Conservation (phyloP, 2,329 filamentous ascomycete species). For the Beauveria varroae region DNA sequence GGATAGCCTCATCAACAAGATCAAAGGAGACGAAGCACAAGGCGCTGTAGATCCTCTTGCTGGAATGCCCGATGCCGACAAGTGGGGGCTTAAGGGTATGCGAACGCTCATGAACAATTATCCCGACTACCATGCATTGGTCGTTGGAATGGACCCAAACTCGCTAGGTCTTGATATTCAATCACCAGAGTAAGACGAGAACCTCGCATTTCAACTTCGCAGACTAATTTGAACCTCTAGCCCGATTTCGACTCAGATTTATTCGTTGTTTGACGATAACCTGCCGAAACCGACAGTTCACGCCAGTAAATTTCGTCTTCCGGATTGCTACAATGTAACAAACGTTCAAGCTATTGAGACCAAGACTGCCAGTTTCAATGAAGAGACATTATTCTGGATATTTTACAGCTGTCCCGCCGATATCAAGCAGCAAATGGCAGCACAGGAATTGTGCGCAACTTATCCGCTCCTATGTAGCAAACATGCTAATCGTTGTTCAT, state of each 20-base stretch:
- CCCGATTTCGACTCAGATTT: constrained; percentile 50
- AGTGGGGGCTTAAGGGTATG: constrained; percentile 58
- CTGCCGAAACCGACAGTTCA: constrained; percentile 48
- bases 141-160: constrained; percentile 51
- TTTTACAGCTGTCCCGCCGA: constrained; percentile 61
- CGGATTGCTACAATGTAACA: constrained; percentile 60
- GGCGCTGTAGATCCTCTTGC: constrained; percentile 50
- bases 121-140: constrained; percentile 53
- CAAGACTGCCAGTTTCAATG: constrained; percentile 60
- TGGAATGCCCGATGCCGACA: constrained; percentile 55
- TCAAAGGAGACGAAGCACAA: constrained; percentile 35
- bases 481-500: background rate
- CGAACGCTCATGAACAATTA: constrained; percentile 57
- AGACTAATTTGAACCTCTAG: constrained; percentile 23
- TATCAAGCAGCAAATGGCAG: constrained; percentile 55
- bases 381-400: constrained; percentile 62
- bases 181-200: constrained; percentile 46
- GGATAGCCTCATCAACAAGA: constrained; percentile 15
- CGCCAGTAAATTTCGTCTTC: constrained; percentile 46
- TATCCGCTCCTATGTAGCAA: too few relatives aligned
- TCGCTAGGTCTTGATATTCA: constrained; percentile 50
- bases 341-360: constrained; percentile 59
- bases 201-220: background rate
- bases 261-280: constrained; percentile 54
- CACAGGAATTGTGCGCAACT: constrained; percentile 52